A percentile compares a stretch with the other conserved stretches of the same genome.
Conservation (phyloP, 805 yeast species). For the Clavispora carvajalis region DNA sequence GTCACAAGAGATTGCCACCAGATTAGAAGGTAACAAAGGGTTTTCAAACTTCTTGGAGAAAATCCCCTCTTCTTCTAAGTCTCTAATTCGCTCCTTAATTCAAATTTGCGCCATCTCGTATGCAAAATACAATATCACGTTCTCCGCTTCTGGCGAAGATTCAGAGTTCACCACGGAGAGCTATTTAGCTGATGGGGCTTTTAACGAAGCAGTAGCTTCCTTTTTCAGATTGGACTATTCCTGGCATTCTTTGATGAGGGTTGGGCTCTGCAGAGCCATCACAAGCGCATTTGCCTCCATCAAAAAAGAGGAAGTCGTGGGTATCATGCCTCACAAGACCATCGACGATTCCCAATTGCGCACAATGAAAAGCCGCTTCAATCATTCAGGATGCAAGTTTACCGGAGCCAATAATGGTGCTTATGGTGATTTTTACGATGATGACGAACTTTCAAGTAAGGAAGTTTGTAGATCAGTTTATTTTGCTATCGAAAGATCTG, state of each 20-base stretch:
- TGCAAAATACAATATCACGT: not conserved
- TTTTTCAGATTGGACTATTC: constrained; percentile 45
- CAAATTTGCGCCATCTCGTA: constrained; percentile 18
- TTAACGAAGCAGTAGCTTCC: constrained; percentile 34
- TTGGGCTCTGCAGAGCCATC: constrained; percentile 14
- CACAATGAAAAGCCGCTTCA: not conserved
- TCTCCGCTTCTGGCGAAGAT: not conserved
- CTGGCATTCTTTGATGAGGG: constrained; percentile 28
- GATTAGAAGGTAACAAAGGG: constrained; percentile 37
- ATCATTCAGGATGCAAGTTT: too few relatives aligned
- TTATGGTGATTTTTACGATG: not conserved
- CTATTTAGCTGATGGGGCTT: constrained; percentile 23
- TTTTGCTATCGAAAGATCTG: constrained; percentile 10
- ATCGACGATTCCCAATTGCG: not conserved
- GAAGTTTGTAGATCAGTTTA: not conserved
- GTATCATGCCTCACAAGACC: not conserved
- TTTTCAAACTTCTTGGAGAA: constrained; percentile 20
- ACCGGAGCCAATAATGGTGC: too few relatives aligned
- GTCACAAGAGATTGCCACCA: constrained; percentile 54
- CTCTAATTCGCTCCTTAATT: constrained; percentile 37
- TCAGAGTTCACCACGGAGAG: not conserved
- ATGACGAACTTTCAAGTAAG: not conserved
- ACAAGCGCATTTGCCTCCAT: not conserved
- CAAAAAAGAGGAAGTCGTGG: not conserved
- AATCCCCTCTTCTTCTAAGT: constrained; percentile 24